phyloP scores from a whole-genome alignment of 768 basidiomycete species.

The Leccinum broughii region DNA sequence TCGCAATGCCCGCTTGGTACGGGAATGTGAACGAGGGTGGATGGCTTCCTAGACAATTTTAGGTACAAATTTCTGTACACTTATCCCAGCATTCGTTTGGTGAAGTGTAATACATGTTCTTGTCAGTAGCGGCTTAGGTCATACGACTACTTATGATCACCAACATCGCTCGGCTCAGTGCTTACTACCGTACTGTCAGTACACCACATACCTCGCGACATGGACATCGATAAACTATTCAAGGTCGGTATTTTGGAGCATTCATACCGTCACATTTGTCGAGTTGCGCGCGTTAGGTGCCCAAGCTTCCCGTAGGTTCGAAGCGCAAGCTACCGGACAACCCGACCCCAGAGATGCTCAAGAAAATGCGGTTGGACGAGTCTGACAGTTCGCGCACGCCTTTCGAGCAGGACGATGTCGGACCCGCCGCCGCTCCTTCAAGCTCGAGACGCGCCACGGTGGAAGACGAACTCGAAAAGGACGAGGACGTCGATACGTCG shows the following conservation, averaged over 20 bases:
- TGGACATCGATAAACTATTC: conserved; percentile 54
- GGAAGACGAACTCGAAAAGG: conserved; percentile 50
- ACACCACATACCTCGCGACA: conserved; percentile 16
- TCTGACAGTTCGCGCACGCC: conserved; percentile 6
- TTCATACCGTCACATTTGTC: conserved; percentile 1
- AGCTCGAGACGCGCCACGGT: conserved; percentile 50
- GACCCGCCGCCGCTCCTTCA: conserved; percentile 6
- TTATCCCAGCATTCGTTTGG: conserved; percentile 7
- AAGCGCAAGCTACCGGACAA: conserved; percentile 78
- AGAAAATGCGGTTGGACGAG: conserved; percentile 67
- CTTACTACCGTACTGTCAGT: neutral
- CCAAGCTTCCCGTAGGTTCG: conserved; percentile 62
- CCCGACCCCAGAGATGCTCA: conserved; percentile 79
- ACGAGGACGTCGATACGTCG: conserved; percentile 27
- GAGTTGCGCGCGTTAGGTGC: conserved; percentile 45
- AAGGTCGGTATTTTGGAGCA: conserved; percentile 34
- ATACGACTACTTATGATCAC: neutral
- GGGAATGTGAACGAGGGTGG: conserved; percentile 12
- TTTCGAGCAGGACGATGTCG: conserved; percentile 15
- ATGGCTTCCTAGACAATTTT: conserved; percentile 1
- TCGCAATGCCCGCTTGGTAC: conserved; percentile 4
- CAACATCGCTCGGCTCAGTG: neutral
- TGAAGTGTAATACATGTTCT: conserved; percentile 1
- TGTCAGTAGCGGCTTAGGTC: conserved; percentile 17
- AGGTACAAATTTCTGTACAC: neutral